These are phyloP conservation scores for Populus nigra DNA, from an alignment of 345 rosid species.

Conservation along the genomic window DNA sequence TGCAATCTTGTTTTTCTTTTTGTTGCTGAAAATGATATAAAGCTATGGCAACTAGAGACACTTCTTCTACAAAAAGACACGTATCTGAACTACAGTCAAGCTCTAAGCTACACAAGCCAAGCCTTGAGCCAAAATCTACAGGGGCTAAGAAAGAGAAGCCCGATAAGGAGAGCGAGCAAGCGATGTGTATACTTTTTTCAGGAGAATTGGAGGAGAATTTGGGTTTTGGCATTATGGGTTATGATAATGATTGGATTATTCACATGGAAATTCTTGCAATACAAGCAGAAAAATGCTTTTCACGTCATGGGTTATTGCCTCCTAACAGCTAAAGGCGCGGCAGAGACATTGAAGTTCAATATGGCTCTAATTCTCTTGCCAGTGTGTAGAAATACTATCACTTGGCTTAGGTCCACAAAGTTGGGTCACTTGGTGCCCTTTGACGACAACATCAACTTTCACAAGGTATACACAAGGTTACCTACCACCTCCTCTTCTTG, in stretches of 20 bases:
- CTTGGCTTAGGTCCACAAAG: constrained; percentile 88
- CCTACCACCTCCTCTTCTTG: not conserved
- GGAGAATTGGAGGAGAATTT: constrained; percentile 92
- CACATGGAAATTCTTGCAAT: constrained; percentile 83
- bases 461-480: constrained; percentile 53
- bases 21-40: constrained; percentile 25
- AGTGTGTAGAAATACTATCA: constrained; percentile 89
- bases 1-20: not conserved
- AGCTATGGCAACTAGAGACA: constrained; percentile 99
- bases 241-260: constrained; percentile 77
- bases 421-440: constrained; percentile 75
- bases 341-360: constrained; percentile 88
- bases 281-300: constrained; percentile 68
- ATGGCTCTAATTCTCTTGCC: constrained; percentile 97
- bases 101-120: constrained; percentile 95
- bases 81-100: constrained; percentile 90
- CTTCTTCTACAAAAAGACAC: constrained; percentile 94
- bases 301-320: constrained; percentile 88
- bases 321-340: constrained; percentile 93
- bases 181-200: constrained; percentile 55
- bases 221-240: constrained; percentile 83
- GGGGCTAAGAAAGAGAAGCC: constrained; percentile 60
- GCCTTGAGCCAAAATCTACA: constrained; percentile 96
- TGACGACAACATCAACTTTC: constrained; percentile 97
- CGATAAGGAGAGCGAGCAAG: constrained; percentile 55